A percentile compares a stretch with the other conserved stretches of the same genome.
Conservation (phyloP, 2,329 filamentous ascomycete genomes). For the Bipolaris zeicola region DNA sequence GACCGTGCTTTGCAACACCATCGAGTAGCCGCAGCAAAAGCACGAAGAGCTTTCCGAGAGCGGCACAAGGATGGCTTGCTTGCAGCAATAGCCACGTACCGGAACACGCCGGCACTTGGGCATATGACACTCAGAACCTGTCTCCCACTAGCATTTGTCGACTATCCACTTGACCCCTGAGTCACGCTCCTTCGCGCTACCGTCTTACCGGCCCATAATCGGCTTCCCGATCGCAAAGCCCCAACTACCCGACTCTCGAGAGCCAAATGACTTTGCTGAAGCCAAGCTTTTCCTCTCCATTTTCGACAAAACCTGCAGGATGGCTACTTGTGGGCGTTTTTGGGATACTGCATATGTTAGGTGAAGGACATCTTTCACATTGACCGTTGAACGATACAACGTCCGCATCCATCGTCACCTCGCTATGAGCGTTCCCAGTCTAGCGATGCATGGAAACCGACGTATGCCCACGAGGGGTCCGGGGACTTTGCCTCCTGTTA, state of each 20-base stretch:
- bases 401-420: neutral
- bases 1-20: neutral
- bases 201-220: neutral
- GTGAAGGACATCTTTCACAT: neutral
- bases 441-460: neutral
- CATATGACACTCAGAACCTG: conserved; percentile 8
- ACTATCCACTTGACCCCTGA: neutral
- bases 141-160: conserved; percentile 13
- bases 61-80: neutral
- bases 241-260: neutral
- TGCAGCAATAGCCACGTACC: conserved; percentile 2
- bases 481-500: neutral
- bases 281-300: neutral
- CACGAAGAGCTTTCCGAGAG: neutral
- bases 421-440: neutral
- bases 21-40: neutral
- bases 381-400: neutral
- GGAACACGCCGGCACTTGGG: conserved; percentile 10
- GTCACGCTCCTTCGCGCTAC: conserved; percentile 1
- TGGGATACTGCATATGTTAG: neutral
- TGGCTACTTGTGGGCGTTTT: neutral
- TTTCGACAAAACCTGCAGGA: neutral
- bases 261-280: conserved; percentile 1
- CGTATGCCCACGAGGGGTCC: conserved; percentile 2
- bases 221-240: conserved; percentile 4